phyloP scores from a whole-genome alignment of 192 early-diverging fungal genomes.

The Coemansia nantahalensis region DNA sequence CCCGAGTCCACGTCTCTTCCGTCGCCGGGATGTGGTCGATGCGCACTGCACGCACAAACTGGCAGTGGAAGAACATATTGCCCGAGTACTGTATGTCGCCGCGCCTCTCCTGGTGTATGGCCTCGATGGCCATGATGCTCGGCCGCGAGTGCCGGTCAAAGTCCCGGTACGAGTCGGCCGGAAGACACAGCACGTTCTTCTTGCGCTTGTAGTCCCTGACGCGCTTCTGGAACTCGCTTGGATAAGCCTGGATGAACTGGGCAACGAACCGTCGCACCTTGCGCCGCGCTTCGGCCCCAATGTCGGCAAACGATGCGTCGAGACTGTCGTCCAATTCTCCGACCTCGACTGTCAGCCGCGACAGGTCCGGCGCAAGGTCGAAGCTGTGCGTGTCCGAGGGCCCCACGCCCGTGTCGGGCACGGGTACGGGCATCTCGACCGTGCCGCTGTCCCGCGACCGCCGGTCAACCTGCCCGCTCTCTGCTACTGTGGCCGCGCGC shows the following conservation, averaged over 20 bases:
- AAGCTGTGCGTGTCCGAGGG: slow-evolving; percentile 4
- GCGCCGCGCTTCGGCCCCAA: slow-evolving; percentile 13
- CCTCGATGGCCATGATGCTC: slow-evolving; percentile 28
- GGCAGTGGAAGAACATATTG: slow-evolving; percentile 42
- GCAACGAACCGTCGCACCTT: slow-evolving; percentile 35
- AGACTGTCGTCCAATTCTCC: slow-evolving; percentile 15
- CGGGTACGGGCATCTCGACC: slow-evolving; percentile 12
- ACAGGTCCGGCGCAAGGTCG: slow-evolving; percentile 17
- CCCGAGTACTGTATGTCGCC: slow-evolving; percentile 30
- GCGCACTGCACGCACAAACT: slow-evolving; percentile 19
- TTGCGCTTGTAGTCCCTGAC: slow-evolving; percentile 17
- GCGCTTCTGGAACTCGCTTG: slow-evolving; percentile 40
- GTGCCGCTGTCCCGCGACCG: slow-evolving; percentile 32
- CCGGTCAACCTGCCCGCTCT: too few species aligned
- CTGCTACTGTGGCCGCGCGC: slow-evolving; percentile 31
- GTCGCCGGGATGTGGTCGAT: slow-evolving; percentile 21
- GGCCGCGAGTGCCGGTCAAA: slow-evolving; percentile 26
- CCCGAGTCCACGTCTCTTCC: slow-evolving; percentile 26
- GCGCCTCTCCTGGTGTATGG: slow-evolving; percentile 16
- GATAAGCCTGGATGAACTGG: slow-evolving; percentile 22
- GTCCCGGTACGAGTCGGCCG: slow-evolving; percentile 24
- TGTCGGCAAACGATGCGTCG: slow-evolving; percentile 27
- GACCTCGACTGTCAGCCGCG: slow-evolving; percentile 11
- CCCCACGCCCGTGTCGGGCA: slow-evolving; percentile 1
- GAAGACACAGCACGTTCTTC: slow-evolving; percentile 31